Conservation (phyloP, 805 yeast genomes). For the Peterozyma xylosa region DNA sequence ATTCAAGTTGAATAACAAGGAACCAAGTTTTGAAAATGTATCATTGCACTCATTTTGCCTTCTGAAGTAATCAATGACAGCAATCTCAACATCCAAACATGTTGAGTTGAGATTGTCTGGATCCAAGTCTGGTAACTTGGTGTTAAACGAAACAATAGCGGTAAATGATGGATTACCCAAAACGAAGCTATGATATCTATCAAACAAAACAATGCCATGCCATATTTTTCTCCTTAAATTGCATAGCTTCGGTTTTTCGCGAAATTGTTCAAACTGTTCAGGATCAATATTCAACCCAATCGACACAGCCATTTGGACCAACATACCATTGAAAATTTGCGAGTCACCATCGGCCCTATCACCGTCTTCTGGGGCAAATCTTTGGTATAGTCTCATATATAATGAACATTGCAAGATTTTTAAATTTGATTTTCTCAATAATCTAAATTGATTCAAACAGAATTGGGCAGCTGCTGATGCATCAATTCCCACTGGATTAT, state of each 20-base stretch:
- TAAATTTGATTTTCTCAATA: constrained; percentile 32
- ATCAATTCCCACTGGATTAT: constrained; percentile 32
- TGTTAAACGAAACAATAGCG: constrained; percentile 37
- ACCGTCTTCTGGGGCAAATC: constrained; percentile 40
- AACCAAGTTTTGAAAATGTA: constrained; percentile 21
- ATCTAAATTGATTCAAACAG: constrained; percentile 38
- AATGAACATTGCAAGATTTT: constrained; percentile 39
- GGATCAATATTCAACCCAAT: constrained; percentile 70
- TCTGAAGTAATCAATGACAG: background rate
- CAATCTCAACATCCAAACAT: background rate
- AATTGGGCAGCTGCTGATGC: constrained; percentile 35
- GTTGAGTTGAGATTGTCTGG: background rate
- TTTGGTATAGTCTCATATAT: constrained; percentile 33
- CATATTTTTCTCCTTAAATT: constrained; percentile 54
- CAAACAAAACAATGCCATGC: constrained; percentile 41
- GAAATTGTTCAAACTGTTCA: constrained; percentile 27
- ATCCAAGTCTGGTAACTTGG: constrained; percentile 33
- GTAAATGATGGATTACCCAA: constrained; percentile 41
- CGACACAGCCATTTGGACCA: constrained; percentile 60
- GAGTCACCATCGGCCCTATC: constrained; percentile 41
- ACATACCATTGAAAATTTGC: constrained; percentile 39
- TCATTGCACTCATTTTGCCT: background rate
- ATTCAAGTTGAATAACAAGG: constrained; percentile 26
- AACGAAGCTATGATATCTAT: constrained; percentile 34
- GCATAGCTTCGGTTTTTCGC: constrained; percentile 19